phyloP scores from a whole-genome alignment of 495 filamentous ascomycete species.

The Xylaria acuta region DNA sequence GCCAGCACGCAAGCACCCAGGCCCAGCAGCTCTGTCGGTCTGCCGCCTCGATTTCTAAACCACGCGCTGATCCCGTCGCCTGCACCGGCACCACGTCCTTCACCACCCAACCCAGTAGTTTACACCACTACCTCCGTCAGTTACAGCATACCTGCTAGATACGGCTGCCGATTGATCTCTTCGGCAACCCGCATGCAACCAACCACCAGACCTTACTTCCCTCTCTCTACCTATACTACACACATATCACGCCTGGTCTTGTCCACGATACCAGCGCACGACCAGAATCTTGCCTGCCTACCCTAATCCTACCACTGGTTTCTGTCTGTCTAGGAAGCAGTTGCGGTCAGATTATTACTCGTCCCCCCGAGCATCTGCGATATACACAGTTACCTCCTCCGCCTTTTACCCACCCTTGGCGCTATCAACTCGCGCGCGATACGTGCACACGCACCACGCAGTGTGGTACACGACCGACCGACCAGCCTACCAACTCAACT shows the following conservation, averaged over 20 bases:
- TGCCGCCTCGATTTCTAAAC: slow-evolving; percentile 21
- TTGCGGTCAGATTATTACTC: background rate
- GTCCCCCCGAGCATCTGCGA: background rate
- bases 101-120: background rate
- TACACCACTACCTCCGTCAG: background rate
- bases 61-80: slow-evolving; percentile 30
- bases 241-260: slow-evolving; percentile 6
- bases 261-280: background rate
- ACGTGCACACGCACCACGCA: slow-evolving; percentile 5
- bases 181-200: slow-evolving; percentile 19
- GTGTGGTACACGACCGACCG: slow-evolving; percentile 14
- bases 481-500: background rate
- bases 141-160: background rate
- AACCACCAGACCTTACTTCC: background rate
- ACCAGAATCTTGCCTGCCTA: slow-evolving; percentile 15
- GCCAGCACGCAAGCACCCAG: slow-evolving; percentile 3
- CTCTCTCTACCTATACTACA: background rate
- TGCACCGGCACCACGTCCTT: slow-evolving; percentile 21
- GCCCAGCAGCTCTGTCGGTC: slow-evolving; percentile 13
- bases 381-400: slow-evolving; percentile 10
- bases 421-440: slow-evolving; percentile 17
- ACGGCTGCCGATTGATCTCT: slow-evolving; percentile 10
- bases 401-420: slow-evolving; percentile 7
- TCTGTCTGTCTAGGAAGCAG: background rate
- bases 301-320: background rate